These are phyloP conservation scores for Rubia peregrina DNA, from an alignment of 305 asterid species.

Conservation along the genomic window DNA sequence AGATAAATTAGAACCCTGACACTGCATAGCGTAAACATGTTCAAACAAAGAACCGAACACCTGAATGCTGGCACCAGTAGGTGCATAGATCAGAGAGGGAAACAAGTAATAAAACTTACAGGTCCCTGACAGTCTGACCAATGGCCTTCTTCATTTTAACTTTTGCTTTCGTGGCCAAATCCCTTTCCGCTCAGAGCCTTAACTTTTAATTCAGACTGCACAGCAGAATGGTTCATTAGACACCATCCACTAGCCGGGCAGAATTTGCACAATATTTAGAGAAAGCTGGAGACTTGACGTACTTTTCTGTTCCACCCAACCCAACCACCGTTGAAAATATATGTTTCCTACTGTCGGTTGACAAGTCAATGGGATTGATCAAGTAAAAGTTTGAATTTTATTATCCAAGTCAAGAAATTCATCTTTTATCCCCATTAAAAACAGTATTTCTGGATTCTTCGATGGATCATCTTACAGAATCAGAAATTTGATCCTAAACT, in stretches of 20 bases:
- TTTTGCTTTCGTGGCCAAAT: conserved; percentile 29
- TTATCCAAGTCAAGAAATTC: background rate
- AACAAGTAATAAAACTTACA: conserved; percentile 43
- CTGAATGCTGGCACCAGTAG: background rate
- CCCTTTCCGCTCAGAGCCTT: conserved; percentile 8
- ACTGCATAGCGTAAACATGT: conserved; percentile 13
- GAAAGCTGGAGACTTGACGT: background rate
- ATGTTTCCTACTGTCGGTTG: background rate
- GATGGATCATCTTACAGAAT: background rate
- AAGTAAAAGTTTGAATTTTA: conserved; percentile 8
- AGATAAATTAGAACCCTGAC: conserved; percentile 18
- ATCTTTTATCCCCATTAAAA: background rate
- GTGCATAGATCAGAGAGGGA: background rate
- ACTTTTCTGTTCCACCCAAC: background rate
- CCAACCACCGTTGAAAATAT: background rate
- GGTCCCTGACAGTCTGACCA: conserved; percentile 89
- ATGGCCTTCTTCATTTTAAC: conserved; percentile 82
- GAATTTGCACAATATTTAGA: background rate
- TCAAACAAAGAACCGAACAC: background rate
- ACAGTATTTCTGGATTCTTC: background rate
- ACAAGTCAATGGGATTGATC: conserved; percentile 1
- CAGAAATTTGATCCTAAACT: conserved; percentile 3
- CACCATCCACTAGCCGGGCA: background rate
- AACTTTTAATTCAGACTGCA: background rate
- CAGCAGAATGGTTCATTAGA: background rate